Conservation (phyloP, 495 filamentous ascomycete species). For the Aspergillus leporis region DNA sequence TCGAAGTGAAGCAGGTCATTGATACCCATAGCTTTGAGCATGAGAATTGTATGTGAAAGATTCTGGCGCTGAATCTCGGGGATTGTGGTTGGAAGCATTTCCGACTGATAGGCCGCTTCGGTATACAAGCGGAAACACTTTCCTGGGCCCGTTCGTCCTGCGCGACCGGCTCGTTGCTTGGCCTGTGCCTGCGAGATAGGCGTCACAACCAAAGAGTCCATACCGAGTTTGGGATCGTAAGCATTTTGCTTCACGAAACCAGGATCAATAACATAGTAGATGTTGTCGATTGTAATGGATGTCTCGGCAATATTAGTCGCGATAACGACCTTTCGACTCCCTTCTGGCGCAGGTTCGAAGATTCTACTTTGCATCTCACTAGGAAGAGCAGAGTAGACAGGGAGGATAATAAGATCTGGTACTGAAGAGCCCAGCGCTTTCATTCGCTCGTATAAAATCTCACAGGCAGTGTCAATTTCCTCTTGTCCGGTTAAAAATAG, state of each 20-base stretch:
- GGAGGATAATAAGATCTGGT: conserved; percentile 88
- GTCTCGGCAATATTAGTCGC: conserved; percentile 99
- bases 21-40: conserved; percentile 99
- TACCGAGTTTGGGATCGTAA: conserved; percentile 94
- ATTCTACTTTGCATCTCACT: conserved; percentile 93
- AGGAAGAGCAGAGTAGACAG: conserved; percentile 90
- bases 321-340: conserved; percentile 92
- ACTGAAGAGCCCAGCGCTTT: conserved; percentile 89
- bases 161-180: conserved; percentile 90
- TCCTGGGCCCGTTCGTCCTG: conserved; percentile 90
- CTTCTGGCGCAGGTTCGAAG: conserved; percentile 89
- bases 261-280: conserved; percentile 96
- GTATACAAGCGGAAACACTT: conserved; percentile 98
- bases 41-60: conserved; percentile 89
- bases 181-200: conserved; percentile 97
- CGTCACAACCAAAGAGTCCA: conserved; percentile 94
- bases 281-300: conserved; percentile 94
- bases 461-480: conserved; percentile 94
- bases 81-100: conserved; percentile 95
- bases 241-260: conserved; percentile 98
- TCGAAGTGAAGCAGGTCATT: conserved; percentile 97
- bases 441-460: conserved; percentile 93
- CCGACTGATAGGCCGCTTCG: conserved; percentile 90
- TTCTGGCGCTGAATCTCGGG: conserved; percentile 98
- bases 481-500: conserved; percentile 96